phyloP scores from a whole-genome alignment of 176 grass and related monocot species.

The Raddia guianensis region DNA sequence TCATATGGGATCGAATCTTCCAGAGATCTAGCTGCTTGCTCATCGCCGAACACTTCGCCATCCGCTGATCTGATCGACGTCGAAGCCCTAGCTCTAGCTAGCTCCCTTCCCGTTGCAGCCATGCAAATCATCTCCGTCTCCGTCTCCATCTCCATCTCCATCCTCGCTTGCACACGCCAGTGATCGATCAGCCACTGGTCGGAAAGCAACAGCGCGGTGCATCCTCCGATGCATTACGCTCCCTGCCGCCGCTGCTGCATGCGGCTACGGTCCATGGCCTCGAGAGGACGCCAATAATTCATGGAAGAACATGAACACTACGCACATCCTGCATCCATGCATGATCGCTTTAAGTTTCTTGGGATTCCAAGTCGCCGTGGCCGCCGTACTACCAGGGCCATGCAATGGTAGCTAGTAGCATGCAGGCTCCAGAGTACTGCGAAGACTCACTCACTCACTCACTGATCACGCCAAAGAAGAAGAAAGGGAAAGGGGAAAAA shows the following conservation, averaged over 20 bases:
- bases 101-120: neutral
- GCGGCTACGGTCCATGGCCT: neutral
- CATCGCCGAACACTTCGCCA: neutral
- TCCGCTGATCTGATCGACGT: neutral
- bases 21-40: neutral
- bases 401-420: neutral
- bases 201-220: neutral
- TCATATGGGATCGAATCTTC: neutral
- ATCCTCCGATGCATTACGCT: neutral
- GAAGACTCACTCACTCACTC: neutral
- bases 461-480: neutral
- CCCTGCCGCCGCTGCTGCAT: neutral
- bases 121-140: neutral
- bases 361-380: neutral
- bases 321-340: no score
- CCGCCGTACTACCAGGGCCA: neutral
- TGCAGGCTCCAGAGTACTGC: neutral
- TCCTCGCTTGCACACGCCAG: neutral
- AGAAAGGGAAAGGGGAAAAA: neutral
- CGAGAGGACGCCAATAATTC: slow-evolving; percentile 27
- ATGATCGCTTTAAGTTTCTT: neutral
- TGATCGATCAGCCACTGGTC: no score
- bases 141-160: neutral
- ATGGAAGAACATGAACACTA: neutral
- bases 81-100: neutral